phyloP scores from a whole-genome alignment of 1,139 yeast genomes.

The Saccharomyces hybrid region DNA sequence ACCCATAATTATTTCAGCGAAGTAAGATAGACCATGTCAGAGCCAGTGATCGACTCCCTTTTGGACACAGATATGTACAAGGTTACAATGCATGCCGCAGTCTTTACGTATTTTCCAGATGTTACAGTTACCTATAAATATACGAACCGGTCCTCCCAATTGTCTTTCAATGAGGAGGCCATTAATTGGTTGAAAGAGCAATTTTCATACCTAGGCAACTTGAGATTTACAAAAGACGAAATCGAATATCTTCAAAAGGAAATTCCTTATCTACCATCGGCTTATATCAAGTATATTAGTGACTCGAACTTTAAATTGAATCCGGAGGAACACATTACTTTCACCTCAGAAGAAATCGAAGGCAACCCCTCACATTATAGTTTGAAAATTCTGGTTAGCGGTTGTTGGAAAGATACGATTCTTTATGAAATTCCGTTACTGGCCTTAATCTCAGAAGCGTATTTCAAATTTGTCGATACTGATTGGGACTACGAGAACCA shows the following conservation, averaged over 20 bases:
- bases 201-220: constrained; percentile 38
- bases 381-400: constrained; percentile 52
- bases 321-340: constrained; percentile 53
- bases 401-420: constrained; percentile 78
- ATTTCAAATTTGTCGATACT: constrained; percentile 82
- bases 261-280: constrained; percentile 60
- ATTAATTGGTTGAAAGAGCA: constrained; percentile 66
- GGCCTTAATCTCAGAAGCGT: constrained; percentile 83
- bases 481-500: constrained; percentile 82
- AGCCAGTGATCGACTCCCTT: constrained; percentile 54
- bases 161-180: constrained; percentile 55
- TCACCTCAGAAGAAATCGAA: constrained; percentile 25
- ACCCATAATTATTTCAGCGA: neutral
- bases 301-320: constrained; percentile 42
- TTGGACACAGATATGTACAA: constrained; percentile 93
- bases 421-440: constrained; percentile 85
- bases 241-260: constrained; percentile 46
- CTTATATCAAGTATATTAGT: constrained; percentile 51
- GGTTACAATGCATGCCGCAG: constrained; percentile 96
- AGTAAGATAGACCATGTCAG: constrained; percentile 15
- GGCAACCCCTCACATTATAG: constrained; percentile 36
- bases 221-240: constrained; percentile 58
- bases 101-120: constrained; percentile 59
- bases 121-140: constrained; percentile 59
- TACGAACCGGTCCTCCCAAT: constrained; percentile 72